Evolutionary conservation across 441 rosid species (phyloP).

Genomic region (Adansonia rubrostipa): DNA sequence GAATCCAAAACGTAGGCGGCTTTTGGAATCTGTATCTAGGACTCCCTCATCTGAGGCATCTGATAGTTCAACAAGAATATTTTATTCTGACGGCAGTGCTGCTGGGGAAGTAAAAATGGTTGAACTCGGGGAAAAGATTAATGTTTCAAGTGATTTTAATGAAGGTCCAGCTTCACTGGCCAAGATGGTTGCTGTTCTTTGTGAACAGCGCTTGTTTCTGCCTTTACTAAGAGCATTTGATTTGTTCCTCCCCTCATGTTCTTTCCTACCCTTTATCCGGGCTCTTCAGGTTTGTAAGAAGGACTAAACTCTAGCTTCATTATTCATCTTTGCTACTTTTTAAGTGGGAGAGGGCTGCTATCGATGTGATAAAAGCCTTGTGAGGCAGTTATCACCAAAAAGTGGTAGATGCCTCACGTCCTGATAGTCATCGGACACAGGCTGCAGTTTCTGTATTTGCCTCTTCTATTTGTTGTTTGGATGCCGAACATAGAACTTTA

Average conservation of each 20-base stretch:
- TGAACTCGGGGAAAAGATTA: conserved; percentile 47
- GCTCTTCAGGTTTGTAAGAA: conserved; percentile 90
- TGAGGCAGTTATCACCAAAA: conserved; percentile 17
- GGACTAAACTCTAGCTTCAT: conserved; percentile 25
- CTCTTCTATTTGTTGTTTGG: conserved; percentile 18
- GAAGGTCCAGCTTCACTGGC: conserved; percentile 76
- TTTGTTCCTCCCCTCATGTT: conserved; percentile 97
- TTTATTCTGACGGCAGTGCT: conserved; percentile 41
- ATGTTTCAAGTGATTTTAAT: conserved; percentile 52
- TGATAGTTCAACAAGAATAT: conserved; percentile 43
- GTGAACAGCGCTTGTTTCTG: conserved; percentile 90
- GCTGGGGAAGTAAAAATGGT: conserved; percentile 54
- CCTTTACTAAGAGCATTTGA: conserved; percentile 98
- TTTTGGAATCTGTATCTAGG: conserved; percentile 58
- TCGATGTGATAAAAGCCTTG: conserved; percentile 16
- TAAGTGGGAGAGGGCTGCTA: conserved; percentile 18
- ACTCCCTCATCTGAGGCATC: conserved; percentile 47
- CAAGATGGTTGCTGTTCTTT: conserved; percentile 95
- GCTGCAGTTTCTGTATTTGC: conserved; percentile 25
- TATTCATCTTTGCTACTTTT: conserved; percentile 32
- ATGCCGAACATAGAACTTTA: conserved; percentile 17
- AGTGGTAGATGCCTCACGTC: conserved; percentile 6
- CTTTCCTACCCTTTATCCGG: conserved; percentile 89
- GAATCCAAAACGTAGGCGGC: conserved; percentile 89
- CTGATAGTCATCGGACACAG: conserved; percentile 23